Conservation (phyloP, 371 early-diverging fungal species). For the Haplosporangium sp. region DNA sequence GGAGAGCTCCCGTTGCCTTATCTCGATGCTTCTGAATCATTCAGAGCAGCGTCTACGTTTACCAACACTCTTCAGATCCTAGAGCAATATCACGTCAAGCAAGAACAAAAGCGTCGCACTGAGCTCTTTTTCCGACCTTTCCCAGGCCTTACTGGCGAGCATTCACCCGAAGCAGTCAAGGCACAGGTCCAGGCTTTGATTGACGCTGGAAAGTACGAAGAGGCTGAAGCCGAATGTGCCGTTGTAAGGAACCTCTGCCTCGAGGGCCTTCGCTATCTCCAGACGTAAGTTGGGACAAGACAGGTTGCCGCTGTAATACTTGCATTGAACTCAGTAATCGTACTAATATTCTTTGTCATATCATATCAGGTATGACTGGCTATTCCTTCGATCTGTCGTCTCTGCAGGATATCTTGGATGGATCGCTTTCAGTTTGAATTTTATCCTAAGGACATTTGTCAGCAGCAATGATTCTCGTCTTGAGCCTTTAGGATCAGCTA, state of each 20-base stretch:
- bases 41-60: conserved; percentile 78
- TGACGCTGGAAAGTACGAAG: conserved; percentile 63
- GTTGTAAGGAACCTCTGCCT: conserved; percentile 72
- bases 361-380: conserved; percentile 85
- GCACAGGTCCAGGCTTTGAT: conserved; percentile 72
- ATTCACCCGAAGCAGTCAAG: conserved; percentile 64
- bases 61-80: conserved; percentile 88
- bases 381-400: conserved; percentile 86
- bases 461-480: conserved; percentile 22
- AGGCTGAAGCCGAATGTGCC: conserved; percentile 73
- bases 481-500: conserved; percentile 22
- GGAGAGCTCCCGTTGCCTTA: conserved; percentile 87
- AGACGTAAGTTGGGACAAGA: conserved; percentile 66
- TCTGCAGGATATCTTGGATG: conserved; percentile 93
- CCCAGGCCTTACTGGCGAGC: conserved; percentile 62
- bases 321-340: not conserved
- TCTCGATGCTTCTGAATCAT: conserved; percentile 72
- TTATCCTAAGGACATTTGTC: conserved; percentile 64
- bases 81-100: conserved; percentile 87
- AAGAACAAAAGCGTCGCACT: conserved; percentile 77
- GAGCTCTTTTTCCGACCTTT: conserved; percentile 87
- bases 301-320: not conserved
- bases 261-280: conserved; percentile 92
- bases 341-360: not conserved
- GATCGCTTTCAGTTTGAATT: conserved; percentile 86